Evolutionary conservation across 352 stramenopile species (phyloP).

Genomic region (Pythium brassicae): DNA sequence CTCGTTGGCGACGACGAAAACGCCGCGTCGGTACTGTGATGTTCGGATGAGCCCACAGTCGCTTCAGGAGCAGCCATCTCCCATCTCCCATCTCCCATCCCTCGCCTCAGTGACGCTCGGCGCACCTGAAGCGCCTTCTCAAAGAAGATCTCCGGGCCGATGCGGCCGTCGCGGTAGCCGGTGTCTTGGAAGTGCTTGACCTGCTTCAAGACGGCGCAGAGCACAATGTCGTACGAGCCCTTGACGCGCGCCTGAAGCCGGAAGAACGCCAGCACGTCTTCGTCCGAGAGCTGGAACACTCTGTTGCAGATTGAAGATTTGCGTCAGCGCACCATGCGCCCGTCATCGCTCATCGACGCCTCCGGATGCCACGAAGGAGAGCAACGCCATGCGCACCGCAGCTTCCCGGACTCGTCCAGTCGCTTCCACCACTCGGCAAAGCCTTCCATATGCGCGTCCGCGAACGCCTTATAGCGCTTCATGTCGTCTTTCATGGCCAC

Average conservation of each 20-base stretch:
- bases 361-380: background rate
- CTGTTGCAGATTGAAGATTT: slow-evolving; percentile 12
- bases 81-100: too few relatives aligned
- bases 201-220: slow-evolving; percentile 89
- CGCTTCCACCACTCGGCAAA: slow-evolving; percentile 58
- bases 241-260: slow-evolving; percentile 84
- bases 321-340: background rate
- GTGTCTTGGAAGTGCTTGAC: slow-evolving; percentile 91
- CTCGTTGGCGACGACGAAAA: slow-evolving; percentile 43
- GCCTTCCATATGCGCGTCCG: slow-evolving; percentile 58
- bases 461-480: slow-evolving; percentile 56
- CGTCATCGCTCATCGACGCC: too few relatives aligned
- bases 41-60: background rate
- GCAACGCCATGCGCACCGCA: slow-evolving; percentile 20
- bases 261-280: slow-evolving; percentile 84
- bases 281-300: slow-evolving; percentile 84
- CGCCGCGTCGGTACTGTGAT: slow-evolving; percentile 34
- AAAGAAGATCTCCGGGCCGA: slow-evolving; percentile 63
- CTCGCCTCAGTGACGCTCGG: too few relatives aligned
- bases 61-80: background rate
- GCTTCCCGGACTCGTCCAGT: slow-evolving; percentile 38
- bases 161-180: slow-evolving; percentile 85
- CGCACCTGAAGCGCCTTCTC: slow-evolving; percentile 50
- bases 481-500: slow-evolving; percentile 81
- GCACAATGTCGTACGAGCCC: slow-evolving; percentile 87